Evolutionary conservation across 768 basidiomycete genomes (phyloP).

Genomic region (Boletus rubescentipes): DNA sequence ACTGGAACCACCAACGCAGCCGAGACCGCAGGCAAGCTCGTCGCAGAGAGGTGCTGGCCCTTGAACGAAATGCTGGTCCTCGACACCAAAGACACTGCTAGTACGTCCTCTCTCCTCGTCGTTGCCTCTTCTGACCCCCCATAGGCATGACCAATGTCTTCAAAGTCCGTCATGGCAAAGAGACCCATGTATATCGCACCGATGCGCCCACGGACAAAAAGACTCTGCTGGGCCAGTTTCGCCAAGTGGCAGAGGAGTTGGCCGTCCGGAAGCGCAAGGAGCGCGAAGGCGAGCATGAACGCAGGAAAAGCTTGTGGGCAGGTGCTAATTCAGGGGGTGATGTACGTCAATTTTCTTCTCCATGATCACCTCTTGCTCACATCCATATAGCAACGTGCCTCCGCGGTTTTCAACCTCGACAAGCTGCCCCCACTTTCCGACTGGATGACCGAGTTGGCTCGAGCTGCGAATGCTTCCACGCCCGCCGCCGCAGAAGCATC

Average conservation of each 20-base stretch:
- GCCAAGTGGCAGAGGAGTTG: constrained; percentile 91
- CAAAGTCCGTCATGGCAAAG: constrained; percentile 91
- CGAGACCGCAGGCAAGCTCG: constrained; percentile 67
- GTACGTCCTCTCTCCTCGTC: constrained; percentile 44
- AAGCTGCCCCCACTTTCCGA: constrained; percentile 65
- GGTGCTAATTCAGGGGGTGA: constrained; percentile 42
- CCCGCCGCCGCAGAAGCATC: constrained; percentile 36
- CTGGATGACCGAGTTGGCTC: constrained; percentile 71
- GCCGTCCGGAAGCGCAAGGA: constrained; percentile 87
- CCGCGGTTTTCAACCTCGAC: constrained; percentile 34
- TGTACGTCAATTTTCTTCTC: constrained; percentile 29
- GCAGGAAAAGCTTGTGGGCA: constrained; percentile 75
- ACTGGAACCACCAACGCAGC: constrained; percentile 60
- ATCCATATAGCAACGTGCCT: constrained; percentile 29
- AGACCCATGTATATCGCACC: constrained; percentile 91
- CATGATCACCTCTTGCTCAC: not conserved
- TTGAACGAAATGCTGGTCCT: constrained; percentile 92
- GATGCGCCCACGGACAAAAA: constrained; percentile 85
- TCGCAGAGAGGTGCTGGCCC: constrained; percentile 92
- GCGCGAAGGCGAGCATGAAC: constrained; percentile 89
- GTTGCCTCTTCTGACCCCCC: constrained; percentile 4
- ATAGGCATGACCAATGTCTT: constrained; percentile 91
- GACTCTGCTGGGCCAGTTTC: constrained; percentile 76
- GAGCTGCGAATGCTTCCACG: constrained; percentile 43
- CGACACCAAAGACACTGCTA: constrained; percentile 93